Percentiles rank a stretch among this genome's conserved stretches.
These are phyloP conservation scores for Acer yangbiense DNA, from an alignment of 345 rosid species.

Conservation along the genomic window DNA sequence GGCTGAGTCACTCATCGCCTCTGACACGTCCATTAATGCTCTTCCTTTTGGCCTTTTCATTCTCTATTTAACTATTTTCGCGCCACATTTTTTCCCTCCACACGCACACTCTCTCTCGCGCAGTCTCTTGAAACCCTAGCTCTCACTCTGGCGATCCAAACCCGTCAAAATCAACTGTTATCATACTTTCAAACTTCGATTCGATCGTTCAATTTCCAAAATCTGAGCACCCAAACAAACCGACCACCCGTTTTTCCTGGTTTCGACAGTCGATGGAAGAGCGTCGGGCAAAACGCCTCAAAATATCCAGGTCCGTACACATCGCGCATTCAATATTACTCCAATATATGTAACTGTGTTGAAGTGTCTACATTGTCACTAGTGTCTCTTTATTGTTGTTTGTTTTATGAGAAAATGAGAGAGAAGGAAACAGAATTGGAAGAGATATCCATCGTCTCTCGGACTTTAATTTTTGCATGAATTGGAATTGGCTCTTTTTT, in stretches of 20 bases:
- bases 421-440: not conserved
- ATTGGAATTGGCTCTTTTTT: not conserved
- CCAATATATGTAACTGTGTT: not conserved
- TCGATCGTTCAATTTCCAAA: not conserved
- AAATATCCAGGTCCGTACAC: constrained; percentile 38
- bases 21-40: not conserved
- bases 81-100: constrained; percentile 10
- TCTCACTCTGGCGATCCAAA: not conserved
- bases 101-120: not conserved
- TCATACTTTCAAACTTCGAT: not conserved
- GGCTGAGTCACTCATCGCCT: no score
- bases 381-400: not conserved
- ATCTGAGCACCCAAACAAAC: not conserved
- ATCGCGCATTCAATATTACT: not conserved
- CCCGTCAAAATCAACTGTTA: not conserved
- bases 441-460: not conserved
- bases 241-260: not conserved
- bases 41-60: not conserved
- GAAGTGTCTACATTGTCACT: not conserved
- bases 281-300: constrained; percentile 59
- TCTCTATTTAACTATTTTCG: not conserved
- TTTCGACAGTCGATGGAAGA: constrained; percentile 36
- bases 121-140: constrained; percentile 14
- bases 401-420: constrained; percentile 5
- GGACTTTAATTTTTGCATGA: no score